These are phyloP conservation scores for Barnettozyma pratensis DNA, from an alignment of 805 yeast species.

Conservation along the genomic window DNA sequence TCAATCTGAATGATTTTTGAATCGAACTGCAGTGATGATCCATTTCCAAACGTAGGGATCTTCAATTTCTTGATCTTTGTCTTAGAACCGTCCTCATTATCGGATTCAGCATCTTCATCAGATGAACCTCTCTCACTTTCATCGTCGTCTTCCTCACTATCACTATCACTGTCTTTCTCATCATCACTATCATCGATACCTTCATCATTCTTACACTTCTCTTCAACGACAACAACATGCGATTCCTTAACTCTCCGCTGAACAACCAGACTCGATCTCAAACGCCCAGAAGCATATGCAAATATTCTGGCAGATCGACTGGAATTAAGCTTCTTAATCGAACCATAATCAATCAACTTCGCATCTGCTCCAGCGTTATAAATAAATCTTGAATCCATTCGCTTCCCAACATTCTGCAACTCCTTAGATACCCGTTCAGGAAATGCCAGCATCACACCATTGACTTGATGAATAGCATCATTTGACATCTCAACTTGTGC, in stretches of 20 bases:
- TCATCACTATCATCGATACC: not conserved
- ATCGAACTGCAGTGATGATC: conserved; percentile 23
- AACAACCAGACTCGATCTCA: not conserved
- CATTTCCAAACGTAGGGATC: conserved; percentile 11
- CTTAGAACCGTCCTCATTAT: not conserved
- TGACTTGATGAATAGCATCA: not conserved
- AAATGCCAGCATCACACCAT: not conserved
- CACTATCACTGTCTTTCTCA: not conserved
- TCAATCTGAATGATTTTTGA: conserved; percentile 39
- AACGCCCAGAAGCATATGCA: conserved; percentile 4
- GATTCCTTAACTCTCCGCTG: not conserved
- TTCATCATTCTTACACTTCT: not conserved
- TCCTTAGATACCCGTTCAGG: not conserved
- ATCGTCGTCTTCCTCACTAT: not conserved
- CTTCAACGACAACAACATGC: not conserved
- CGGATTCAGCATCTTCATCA: not conserved
- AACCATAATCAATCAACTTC: conserved; percentile 7
- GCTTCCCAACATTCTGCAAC: not conserved
- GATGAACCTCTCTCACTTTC: not conserved
- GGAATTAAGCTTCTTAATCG: not conserved
- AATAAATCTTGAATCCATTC: conserved; percentile 20
- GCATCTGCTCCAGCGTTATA: conserved; percentile 33
- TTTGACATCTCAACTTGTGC: not conserved
- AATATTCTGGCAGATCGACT: not conserved
- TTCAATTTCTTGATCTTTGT: not conserved